These are phyloP conservation scores for Cantharellus anzutake DNA, from an alignment of 768 basidiomycete genomes.

Conservation along the genomic window DNA sequence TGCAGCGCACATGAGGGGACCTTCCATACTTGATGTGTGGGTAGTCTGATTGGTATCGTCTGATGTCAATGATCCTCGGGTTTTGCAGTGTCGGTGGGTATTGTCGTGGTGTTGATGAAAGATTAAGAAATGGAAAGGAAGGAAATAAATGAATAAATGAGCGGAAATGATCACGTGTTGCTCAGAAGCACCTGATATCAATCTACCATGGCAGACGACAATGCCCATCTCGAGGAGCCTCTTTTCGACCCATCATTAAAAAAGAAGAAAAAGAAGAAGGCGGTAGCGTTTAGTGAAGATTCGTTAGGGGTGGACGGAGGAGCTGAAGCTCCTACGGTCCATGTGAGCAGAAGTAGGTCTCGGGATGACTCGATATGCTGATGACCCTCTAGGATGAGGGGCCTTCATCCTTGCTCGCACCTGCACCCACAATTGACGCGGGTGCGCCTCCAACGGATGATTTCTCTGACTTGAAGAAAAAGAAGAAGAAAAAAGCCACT, in stretches of 20 bases:
- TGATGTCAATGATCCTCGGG: too few species aligned
- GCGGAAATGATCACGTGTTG: too few species aligned
- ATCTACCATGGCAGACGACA: background rate
- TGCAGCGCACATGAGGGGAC: too few species aligned
- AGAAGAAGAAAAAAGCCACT: conserved; percentile 61
- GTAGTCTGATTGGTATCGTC: too few species aligned
- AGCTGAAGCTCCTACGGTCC: background rate
- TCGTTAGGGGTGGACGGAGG: conserved; percentile 54
- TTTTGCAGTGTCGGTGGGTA: too few species aligned
- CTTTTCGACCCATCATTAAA: conserved; percentile 70
- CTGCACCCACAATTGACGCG: conserved; percentile 9
- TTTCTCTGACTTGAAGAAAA: conserved; percentile 86
- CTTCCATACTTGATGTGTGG: too few species aligned
- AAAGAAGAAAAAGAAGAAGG: conserved; percentile 65
- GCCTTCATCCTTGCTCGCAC: conserved; percentile 40
- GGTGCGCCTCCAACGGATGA: conserved; percentile 50
- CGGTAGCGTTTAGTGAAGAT: conserved; percentile 69
- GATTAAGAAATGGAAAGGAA: too few species aligned
- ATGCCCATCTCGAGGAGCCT: conserved; percentile 35
- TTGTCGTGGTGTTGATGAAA: too few species aligned
- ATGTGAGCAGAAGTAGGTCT: conserved; percentile 14
- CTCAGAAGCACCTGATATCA: too few species aligned
- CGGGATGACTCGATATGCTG: conserved; percentile 27
- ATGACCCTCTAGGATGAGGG: conserved; percentile 70
- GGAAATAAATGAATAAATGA: too few species aligned